Base-by-base conservation (phyloP, 2,329 filamentous ascomycete genomes). In the Coniella lustricola region DNA sequence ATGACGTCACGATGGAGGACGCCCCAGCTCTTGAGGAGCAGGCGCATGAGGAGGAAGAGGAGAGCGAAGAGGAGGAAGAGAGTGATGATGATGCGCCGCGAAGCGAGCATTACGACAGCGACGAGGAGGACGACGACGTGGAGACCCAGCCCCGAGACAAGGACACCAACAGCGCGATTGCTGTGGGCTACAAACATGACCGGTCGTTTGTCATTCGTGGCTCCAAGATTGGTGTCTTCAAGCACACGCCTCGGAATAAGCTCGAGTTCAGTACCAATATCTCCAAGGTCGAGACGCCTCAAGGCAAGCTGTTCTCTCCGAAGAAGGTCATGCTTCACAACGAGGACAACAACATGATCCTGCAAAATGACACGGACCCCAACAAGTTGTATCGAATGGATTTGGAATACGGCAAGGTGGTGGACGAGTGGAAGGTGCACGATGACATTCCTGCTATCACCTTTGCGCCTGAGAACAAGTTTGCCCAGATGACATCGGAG, bases 201-300 rank as follows among this genome's bases (percentile, higher is more conserved):
- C 82, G 93, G 51, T 97, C 93, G 0, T 98, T 97, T 59, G 93
- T 98, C 49, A 90, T 98, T 37, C 85, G 93, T 55, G 93, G 93
- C 29, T 93, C 90, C 59, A 96, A 97, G 76, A 98, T 98, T 64
- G 93, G 93, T 47, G 93, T 98, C 35, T 98, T 98, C 78, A 97
- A 94, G 67, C 93, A 98, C 62, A 95, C 90, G 0, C 75, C 83
- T 1, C 87, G 95, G 69, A 94, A 97, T 64, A 84, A 91, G 56
- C 77, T 98, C 14, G 87, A 97, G 64, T 98, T 97, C 66, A 89
- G 89, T 12, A 98, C 93, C 52, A 97, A 90, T 56, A 98, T 98
- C 60, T 95, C 89, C 53, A 95, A 94, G 67, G 88, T 98, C 44
- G 84, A 90, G 64, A 95, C 91, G 0, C 88, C 90, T 2, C 79